These are phyloP conservation scores for Curvularia verruculosa DNA, from an alignment of 2,329 filamentous ascomycete species.

Conservation along the genomic window DNA sequence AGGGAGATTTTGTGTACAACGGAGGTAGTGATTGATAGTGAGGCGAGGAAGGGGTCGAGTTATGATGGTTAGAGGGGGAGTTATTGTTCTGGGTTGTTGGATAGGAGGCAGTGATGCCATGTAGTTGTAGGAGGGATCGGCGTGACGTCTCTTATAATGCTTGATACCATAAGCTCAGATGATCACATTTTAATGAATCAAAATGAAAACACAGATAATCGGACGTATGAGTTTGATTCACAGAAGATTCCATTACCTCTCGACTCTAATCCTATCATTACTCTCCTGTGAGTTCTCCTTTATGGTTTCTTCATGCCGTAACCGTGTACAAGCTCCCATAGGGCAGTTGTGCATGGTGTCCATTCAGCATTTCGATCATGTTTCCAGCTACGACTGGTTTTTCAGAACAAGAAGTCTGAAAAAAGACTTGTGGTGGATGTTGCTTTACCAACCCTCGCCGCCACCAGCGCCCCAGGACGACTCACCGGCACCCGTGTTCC, in stretches of 20 bases:
- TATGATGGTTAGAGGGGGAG: not conserved
- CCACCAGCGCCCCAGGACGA: constrained; percentile 21
- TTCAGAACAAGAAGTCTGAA: not conserved
- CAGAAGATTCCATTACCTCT: not conserved
- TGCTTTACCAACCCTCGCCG: not conserved
- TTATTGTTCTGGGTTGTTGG: not conserved
- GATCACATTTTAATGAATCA: not conserved
- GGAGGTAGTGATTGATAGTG: constrained; percentile 1
- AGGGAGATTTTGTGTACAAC: not conserved
- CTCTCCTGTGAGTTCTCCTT: not conserved
- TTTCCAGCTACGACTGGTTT: not conserved
- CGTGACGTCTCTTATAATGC: too few relatives aligned
- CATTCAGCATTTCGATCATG: not conserved
- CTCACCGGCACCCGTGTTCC: constrained; percentile 16
- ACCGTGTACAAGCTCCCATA: not conserved
- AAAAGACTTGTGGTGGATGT: not conserved
- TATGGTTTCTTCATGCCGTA: not conserved
- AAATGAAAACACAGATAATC: not conserved
- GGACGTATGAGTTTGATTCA: not conserved
- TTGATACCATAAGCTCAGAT: not conserved
- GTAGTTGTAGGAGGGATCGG: not conserved
- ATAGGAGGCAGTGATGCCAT: not conserved
- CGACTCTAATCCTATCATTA: not conserved
- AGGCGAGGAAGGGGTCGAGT: not conserved
- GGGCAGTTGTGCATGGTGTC: not conserved